These are phyloP conservation scores for Cutaneotrichosporon sp. DNA, from an alignment of 1,284 basidiomycete genomes.

Conservation along the genomic window DNA sequence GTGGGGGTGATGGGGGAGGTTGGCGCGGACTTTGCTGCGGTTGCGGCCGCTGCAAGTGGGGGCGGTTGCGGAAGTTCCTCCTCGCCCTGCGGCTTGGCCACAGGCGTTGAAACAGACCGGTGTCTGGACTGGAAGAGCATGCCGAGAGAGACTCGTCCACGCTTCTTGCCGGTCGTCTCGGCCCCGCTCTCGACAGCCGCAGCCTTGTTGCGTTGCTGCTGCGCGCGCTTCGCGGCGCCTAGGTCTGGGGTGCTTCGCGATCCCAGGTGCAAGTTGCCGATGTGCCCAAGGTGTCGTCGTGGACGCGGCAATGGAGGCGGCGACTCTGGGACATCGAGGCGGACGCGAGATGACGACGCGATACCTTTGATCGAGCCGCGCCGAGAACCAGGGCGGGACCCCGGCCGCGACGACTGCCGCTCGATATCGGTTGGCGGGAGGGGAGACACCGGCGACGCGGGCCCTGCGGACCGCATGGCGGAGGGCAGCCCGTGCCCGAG, in stretches of 20 bases:
- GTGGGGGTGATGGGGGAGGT: slow-evolving; percentile 8
- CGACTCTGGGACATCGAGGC: slow-evolving; percentile 1
- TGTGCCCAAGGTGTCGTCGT: neutral
- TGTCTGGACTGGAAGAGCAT: slow-evolving; percentile 6
- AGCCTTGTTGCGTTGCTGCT: slow-evolving; percentile 3
- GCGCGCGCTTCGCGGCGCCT: slow-evolving; percentile 4
- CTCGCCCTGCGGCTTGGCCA: neutral
- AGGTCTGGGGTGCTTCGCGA: slow-evolving; percentile 9
- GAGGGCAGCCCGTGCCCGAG: slow-evolving; percentile 15
- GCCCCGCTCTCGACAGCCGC: neutral
- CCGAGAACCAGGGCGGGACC: neutral
- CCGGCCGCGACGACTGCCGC: neutral
- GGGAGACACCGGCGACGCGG: neutral
- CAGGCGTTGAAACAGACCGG: neutral
- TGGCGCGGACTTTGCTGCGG: neutral
- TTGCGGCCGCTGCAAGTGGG: neutral
- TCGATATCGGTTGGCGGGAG: neutral
- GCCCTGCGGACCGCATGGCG: neutral
- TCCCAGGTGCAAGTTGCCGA: slow-evolving; percentile 4
- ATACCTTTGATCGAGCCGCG: neutral
- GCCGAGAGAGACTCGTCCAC: slow-evolving; percentile 4
- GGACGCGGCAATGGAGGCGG: slow-evolving; percentile 3
- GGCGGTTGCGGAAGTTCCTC: neutral
- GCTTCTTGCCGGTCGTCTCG: slow-evolving; percentile 1
- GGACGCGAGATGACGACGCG: slow-evolving; percentile 6